Evolutionary conservation across 352 stramenopile species (phyloP).

Genomic region (Phytophthora agathidicida): DNA sequence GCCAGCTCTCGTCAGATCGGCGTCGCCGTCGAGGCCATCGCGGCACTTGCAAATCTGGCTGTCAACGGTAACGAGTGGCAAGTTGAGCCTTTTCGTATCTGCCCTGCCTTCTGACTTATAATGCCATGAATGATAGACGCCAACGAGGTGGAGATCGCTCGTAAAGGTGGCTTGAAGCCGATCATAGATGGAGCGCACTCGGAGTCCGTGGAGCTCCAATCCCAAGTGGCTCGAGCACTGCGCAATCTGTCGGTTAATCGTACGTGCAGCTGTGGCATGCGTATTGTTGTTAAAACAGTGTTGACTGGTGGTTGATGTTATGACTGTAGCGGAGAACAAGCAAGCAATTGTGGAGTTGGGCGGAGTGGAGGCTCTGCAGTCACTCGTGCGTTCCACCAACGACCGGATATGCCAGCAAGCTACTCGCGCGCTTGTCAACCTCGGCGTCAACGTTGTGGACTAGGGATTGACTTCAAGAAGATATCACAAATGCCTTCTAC

Average conservation of each 20-base stretch:
- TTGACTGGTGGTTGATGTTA: neutral
- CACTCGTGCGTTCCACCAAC: conserved; percentile 78
- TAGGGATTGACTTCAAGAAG: conserved; percentile 23
- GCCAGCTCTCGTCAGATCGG: conserved; percentile 84
- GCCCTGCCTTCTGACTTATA: neutral
- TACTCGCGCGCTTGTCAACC: conserved; percentile 85
- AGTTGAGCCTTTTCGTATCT: neutral
- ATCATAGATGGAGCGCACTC: conserved; percentile 89
- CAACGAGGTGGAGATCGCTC: conserved; percentile 93
- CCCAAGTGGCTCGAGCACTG: conserved; percentile 89
- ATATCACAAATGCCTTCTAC: neutral
- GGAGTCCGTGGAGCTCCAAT: conserved; percentile 86
- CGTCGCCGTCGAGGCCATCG: conserved; percentile 92
- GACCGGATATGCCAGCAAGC: conserved; percentile 91
- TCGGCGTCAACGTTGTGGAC: conserved; percentile 87
- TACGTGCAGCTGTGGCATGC: conserved; percentile 38
- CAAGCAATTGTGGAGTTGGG: conserved; percentile 86
- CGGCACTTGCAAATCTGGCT: conserved; percentile 94
- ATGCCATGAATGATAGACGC: conserved; percentile 61
- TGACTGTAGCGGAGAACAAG: conserved; percentile 84
- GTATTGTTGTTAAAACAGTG: neutral
- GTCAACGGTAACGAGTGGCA: conserved; percentile 81
- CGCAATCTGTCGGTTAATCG: conserved; percentile 94
- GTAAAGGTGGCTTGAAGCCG: conserved; percentile 86
- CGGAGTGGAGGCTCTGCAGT: conserved; percentile 82